These are phyloP conservation scores for Zasmidium citrigriseum DNA, from an alignment of 2,329 filamentous ascomycete species.

Conservation along the genomic window DNA sequence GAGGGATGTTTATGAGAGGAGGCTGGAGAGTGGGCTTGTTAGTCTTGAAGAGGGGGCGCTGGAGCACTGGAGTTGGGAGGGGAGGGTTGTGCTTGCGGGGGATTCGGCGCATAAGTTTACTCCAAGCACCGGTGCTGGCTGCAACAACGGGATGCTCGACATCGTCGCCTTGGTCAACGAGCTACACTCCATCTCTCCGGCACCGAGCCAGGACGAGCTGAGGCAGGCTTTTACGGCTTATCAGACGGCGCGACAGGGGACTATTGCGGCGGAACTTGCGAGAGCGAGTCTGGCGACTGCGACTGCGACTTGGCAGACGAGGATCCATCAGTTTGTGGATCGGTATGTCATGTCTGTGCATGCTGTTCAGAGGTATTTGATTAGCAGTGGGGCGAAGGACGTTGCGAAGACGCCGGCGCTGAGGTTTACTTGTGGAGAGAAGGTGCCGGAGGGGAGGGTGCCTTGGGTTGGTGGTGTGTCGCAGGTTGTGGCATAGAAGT, in stretches of 20 bases:
- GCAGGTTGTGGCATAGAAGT: too few species aligned
- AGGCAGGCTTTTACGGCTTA: not conserved
- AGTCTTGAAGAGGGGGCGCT: slow-evolving; percentile 43
- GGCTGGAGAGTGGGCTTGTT: slow-evolving; percentile 31
- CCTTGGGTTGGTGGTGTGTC: not conserved
- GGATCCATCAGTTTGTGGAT: not conserved
- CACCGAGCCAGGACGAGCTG: not conserved
- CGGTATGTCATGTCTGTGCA: not conserved
- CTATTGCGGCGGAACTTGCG: not conserved
- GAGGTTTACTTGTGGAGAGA: not conserved
- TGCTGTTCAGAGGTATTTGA: not conserved
- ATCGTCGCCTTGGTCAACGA: not conserved
- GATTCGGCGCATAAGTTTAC: slow-evolving; percentile 44
- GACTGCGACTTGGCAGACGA: not conserved
- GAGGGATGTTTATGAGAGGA: not conserved
- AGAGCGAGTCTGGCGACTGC: not conserved
- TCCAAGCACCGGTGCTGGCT: slow-evolving; percentile 38
- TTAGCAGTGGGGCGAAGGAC: not conserved
- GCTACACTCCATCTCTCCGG: not conserved
- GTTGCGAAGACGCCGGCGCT: not conserved
- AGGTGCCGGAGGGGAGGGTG: not conserved
- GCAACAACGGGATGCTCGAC: slow-evolving; percentile 38
- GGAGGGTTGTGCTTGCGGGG: slow-evolving; percentile 39
- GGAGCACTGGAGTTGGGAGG: slow-evolving; percentile 36
- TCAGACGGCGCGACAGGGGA: not conserved